phyloP scores from a whole-genome alignment of 371 early-diverging fungal genomes.

The Batkoa obscura region DNA sequence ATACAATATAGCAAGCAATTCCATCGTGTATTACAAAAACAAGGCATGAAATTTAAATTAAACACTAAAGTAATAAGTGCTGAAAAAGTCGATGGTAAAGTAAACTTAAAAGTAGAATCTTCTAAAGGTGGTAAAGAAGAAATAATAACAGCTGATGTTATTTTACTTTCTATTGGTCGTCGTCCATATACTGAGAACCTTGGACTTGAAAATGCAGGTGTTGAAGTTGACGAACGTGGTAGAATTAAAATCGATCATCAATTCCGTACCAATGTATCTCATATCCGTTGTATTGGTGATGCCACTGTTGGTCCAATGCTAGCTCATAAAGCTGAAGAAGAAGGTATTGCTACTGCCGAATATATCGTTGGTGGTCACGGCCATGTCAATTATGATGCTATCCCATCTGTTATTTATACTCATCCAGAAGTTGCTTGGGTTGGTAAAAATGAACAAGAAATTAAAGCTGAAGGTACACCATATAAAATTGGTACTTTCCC shows the following conservation, averaged over 20 bases:
- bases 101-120: constrained; percentile 78
- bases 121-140: constrained; percentile 65
- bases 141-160: constrained; percentile 76
- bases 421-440: constrained; percentile 98
- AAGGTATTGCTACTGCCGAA: constrained; percentile 92
- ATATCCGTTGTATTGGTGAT: constrained; percentile 93
- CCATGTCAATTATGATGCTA: constrained; percentile 95
- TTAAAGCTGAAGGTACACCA: constrained; percentile 68
- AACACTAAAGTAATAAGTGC: constrained; percentile 85
- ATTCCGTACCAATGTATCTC: constrained; percentile 76
- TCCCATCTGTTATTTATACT: constrained; percentile 97
- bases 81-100: constrained; percentile 62
- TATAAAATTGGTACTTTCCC: constrained; percentile 85
- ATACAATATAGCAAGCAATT: constrained; percentile 18
- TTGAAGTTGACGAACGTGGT: constrained; percentile 73
- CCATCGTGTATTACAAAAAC: constrained; percentile 79
- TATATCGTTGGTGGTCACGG: constrained; percentile 81
- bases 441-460: constrained; percentile 85
- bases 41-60: constrained; percentile 95
- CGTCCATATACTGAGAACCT: constrained; percentile 85
- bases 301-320: constrained; percentile 94
- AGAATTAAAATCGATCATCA: constrained; percentile 70
- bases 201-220: constrained; percentile 76
- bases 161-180: constrained; percentile 87
- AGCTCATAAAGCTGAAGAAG: constrained; percentile 99